These are phyloP conservation scores for Ustilago hordei DNA, from an alignment of 1,284 basidiomycete genomes.

Conservation along the genomic window DNA sequence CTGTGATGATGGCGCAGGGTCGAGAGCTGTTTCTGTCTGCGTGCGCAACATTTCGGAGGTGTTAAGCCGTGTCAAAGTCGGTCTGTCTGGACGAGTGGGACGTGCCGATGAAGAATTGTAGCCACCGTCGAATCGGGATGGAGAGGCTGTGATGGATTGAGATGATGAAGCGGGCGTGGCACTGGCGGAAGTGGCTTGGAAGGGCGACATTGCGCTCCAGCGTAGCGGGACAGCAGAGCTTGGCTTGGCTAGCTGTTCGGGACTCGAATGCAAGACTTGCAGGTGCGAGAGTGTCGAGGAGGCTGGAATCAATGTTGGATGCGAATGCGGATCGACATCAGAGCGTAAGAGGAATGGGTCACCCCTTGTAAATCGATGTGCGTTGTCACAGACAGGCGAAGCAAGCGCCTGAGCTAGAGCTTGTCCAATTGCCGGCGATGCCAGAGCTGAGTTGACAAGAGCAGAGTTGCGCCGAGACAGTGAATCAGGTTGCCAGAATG, in stretches of 20 bases:
- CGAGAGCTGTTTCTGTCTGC: constrained; percentile 16
- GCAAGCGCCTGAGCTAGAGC: constrained; percentile 10
- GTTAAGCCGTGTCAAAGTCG: constrained; percentile 49
- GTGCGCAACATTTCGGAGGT: constrained; percentile 53
- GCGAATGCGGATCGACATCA: constrained; percentile 6
- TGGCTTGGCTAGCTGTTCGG: neutral
- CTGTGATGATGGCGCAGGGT: constrained; percentile 3
- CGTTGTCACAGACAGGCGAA: neutral
- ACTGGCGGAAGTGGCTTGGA: neutral
- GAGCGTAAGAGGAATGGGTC: constrained; percentile 20
- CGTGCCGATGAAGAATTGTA: neutral
- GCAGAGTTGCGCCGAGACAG: constrained; percentile 7
- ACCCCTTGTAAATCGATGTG: neutral
- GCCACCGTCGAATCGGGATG: neutral
- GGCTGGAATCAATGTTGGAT: neutral
- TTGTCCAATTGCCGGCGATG: constrained; percentile 16
- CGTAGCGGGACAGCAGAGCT: neutral
- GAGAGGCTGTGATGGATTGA: constrained; percentile 9
- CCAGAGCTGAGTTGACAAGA: constrained; percentile 19
- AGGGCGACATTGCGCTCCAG: neutral
- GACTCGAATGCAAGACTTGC: neutral
- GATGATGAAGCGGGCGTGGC: neutral
- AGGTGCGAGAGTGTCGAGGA: neutral
- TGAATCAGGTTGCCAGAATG: constrained; percentile 18
- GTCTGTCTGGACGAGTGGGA: constrained; percentile 24